phyloP scores from a whole-genome alignment of 495 filamentous ascomycete genomes.

The Penicillium coprophilum region DNA sequence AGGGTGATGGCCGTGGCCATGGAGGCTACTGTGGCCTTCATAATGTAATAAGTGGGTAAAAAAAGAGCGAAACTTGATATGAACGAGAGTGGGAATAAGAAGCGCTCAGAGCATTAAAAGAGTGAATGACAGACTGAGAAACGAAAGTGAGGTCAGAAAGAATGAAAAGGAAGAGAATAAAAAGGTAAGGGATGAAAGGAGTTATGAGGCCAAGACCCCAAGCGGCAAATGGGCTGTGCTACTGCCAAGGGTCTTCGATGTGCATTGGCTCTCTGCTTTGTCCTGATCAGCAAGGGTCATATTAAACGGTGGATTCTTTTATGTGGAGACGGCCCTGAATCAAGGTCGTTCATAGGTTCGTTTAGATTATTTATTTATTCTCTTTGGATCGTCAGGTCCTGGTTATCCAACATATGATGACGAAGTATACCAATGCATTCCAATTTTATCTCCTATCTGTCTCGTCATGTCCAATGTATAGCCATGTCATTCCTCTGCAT shows the following conservation, averaged over 20 bases:
- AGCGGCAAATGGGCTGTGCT: slow-evolving; percentile 9
- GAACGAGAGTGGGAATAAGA: slow-evolving; percentile 21
- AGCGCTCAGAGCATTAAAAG: slow-evolving; percentile 9
- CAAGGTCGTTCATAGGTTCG: background rate
- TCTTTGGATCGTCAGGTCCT: background rate
- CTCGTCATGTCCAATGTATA: background rate
- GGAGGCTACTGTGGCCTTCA: slow-evolving; percentile 57
- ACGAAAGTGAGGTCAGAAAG: slow-evolving; percentile 29
- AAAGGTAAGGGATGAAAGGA: slow-evolving; percentile 32
- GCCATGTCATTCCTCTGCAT: background rate
- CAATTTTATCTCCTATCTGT: background rate
- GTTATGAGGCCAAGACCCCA: background rate
- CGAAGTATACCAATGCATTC: background rate
- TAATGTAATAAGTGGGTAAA: slow-evolving; percentile 34
- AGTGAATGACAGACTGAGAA: slow-evolving; percentile 21
- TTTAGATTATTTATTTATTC: slow-evolving; percentile 1
- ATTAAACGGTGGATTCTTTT: slow-evolving; percentile 1
- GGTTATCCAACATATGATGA: background rate
- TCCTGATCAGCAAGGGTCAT: slow-evolving; percentile 20
- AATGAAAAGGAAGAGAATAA: slow-evolving; percentile 17
- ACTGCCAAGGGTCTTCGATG: background rate
- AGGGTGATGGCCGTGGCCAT: slow-evolving; percentile 55
- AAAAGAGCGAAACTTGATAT: slow-evolving; percentile 14
- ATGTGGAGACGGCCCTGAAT: slow-evolving; percentile 1
- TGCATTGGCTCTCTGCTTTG: slow-evolving; percentile 8